Percentiles rank a stretch among this genome's conserved stretches.
Evolutionary conservation across 176 grass and related monocot genomes (phyloP).

Genomic region (Urochloa ruziziensis): DNA sequence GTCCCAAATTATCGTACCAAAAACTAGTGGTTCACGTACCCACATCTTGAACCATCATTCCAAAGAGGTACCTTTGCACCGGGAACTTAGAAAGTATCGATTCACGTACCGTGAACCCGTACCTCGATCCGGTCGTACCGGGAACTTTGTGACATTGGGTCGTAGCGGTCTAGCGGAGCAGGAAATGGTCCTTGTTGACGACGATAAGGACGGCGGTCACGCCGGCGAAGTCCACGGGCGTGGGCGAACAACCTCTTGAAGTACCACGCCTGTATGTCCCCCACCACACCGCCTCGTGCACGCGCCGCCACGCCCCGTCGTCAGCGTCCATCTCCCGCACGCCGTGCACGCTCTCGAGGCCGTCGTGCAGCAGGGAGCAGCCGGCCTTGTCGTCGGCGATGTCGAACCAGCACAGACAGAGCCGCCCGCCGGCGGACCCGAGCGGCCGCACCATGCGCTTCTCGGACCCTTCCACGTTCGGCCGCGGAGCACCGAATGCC

Average conservation of each 20-base stretch:
- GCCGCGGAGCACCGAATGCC: not conserved
- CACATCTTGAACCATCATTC: no score
- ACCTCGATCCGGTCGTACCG: no score
- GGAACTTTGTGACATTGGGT: no score
- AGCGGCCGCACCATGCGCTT: not conserved
- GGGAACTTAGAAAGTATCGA: no score
- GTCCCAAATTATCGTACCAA: no score
- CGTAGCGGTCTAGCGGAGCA: no score
- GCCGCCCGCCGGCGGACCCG: not conserved
- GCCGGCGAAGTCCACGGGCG: not conserved
- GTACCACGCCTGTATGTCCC: not conserved
- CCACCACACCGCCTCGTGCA: slow-evolving; percentile 4
- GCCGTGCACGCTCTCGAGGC: not conserved
- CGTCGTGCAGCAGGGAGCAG: not conserved
- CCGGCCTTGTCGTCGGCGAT: not conserved
- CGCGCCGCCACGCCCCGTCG: not conserved
- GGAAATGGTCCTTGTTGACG: not conserved
- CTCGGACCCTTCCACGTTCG: not conserved
- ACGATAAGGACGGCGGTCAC: not conserved
- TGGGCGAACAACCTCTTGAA: not conserved
- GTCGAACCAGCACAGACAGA: not conserved
- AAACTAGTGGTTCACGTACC: no score
- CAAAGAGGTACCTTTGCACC: no score
- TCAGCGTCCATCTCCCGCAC: not conserved
- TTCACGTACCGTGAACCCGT: no score